Evolutionary conservation across 208 protist species (phyloP), one percentile per base, ranked within the genome.

Genomic region (Spongospora subterranea): DNA sequence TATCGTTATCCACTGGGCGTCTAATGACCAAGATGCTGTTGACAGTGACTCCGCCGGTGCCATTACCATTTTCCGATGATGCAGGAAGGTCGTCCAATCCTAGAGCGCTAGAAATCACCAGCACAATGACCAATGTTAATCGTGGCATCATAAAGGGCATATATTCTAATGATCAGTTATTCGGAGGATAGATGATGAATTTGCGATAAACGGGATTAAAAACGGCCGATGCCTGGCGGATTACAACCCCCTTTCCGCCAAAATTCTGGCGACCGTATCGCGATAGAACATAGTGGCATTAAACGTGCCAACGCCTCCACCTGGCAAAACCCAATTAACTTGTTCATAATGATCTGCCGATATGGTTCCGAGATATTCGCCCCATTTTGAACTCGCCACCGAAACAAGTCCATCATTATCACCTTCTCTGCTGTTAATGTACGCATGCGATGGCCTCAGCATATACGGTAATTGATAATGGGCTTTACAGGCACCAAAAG

Each of bases 321-420:
- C 50, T 29, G 50, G 50, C 24, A 60, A 60, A 29, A 6, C 13
- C 71, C 71, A 43, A 82, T 43, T 13, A 35, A 82, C 71, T 43
- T 82, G 71, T n/a, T 82, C 71, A 43, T 82, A 82, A 35, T 82
- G 71, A n/a, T 82, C 71, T 6, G 71, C 71, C 6, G 71, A 6
- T 20, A 82, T 82, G 17, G 71, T 82, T 6, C 71, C 71, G 35
- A 82, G 71, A 43, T 82, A 82, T 82, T 82, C 71, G n/a, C 71
- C 71, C 71, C 71, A 82, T 45, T 82, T 82, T 6, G 71, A 6
- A 43, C 71, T 82, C 6, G n/a, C 35, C 35, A 82, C 71, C 6
- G 71, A 82, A 17, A 82, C 71, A 6, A 82, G 71, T 6, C 71
- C 71, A 43, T 82, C 71, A 43, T 82, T 82, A 43, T 43, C 35